Evolutionary conservation across 169 alveolate species (phyloP), one percentile per base, ranked within the genome.

Genomic region (Plasmodium blacklocki): DNA sequence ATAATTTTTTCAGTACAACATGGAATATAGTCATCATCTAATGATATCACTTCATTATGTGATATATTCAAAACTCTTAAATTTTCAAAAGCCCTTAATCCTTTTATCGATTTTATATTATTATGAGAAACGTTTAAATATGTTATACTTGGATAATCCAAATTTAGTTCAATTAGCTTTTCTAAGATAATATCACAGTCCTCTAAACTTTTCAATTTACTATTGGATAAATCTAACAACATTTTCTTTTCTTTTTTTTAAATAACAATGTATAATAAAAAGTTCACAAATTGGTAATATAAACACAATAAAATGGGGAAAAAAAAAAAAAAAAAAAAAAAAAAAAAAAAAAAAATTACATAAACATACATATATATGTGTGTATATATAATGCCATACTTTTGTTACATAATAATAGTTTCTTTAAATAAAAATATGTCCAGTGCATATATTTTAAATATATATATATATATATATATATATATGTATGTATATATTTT

Each of bases 21-120:
- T 7, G 89, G 89, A 32, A 76, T 76, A 56, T 64, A 76, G 9
- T 76, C 89, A 23, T 67, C 89, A 63, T 76, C 89, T 50, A 76
- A 47, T 18, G 89, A 76, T 4, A 19, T 29, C 29, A 76, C 63
- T 9, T 26, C 64, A 50, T 76, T 76, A n/a, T 76, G 6, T 7
- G 89, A 76, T 8, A 76, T 76, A 5, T 76, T 76, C 26, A 76
- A 64, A 5, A 50, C 62, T 29, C 52, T 78, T 43, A 78, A 9
- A 52, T 78, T 78, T 78, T 78, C 89, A 66, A 78, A 78, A 49
- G 18, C 60, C 14, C 89, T 56, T 39, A 78, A 26, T 32, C 89
- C 89, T 64, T 78, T 78, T 8, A 78, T 12, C 9, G 78, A 66
- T 21, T 45, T 67, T 15, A 78, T 47, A 43, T 32, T 21, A 23